These are phyloP conservation scores for Setaria italica DNA, from an alignment of 202 grass and related monocot species.

Conservation along the genomic window DNA sequence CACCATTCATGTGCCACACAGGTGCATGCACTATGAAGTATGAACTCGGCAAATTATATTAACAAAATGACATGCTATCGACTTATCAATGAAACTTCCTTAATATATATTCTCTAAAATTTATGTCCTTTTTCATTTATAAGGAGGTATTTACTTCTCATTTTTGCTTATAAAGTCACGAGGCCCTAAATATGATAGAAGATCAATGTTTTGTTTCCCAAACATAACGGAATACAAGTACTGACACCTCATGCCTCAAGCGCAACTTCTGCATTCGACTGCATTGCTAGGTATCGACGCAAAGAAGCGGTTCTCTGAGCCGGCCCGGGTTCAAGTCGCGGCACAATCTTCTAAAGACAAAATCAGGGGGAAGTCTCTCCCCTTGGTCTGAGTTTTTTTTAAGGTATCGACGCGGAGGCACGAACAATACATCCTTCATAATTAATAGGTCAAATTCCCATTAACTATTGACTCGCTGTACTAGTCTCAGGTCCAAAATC, in stretches of 20 bases:
- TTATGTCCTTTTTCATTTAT: background rate
- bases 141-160: background rate
- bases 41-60: background rate
- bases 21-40: background rate
- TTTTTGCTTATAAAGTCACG: background rate
- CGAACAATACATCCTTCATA: background rate
- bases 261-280: background rate
- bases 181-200: background rate
- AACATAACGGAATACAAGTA: background rate
- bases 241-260: background rate
- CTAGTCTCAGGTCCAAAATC: background rate
- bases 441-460: conserved; percentile 5
- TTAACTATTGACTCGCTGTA: background rate
- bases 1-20: background rate
- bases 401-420: background rate
- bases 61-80: background rate
- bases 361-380: too few species aligned
- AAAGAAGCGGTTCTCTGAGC: too few species aligned
- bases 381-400: too few species aligned
- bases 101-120: background rate
- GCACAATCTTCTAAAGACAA: too few species aligned
- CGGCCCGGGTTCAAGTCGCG: too few species aligned
- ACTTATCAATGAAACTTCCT: background rate
- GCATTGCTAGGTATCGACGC: background rate
- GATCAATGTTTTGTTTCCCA: background rate